Base-by-base conservation (phyloP, 2,329 filamentous ascomycete species). In the Aspergillus cejpii region DNA sequence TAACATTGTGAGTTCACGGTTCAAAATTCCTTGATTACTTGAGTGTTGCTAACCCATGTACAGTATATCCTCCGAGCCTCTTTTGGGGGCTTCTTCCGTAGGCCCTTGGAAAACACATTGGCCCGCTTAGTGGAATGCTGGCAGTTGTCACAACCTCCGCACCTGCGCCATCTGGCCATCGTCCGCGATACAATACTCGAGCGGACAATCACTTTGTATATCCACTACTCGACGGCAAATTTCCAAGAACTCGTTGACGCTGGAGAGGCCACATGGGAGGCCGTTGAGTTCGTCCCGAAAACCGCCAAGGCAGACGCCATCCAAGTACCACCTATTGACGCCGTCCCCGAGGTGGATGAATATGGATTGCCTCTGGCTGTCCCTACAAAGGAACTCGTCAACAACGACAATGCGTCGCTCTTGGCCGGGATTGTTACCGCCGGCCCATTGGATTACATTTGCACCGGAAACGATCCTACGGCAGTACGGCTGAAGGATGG, bases 131-230 rank as follows among this genome's bases (percentile, higher is more conserved):
- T 75, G 1, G 73, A 79, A 44, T 66, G 71, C 43, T 81, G 78
- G 74, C 72, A 78, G 43, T 55, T 74, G 12, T 76, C 75, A n/a
- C 80, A 83, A 52, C 79, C 79, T 19, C 61, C 66, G 3, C 73
- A 80, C 57, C 65, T 82, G 17, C 72, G 75, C 14, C 77, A 81
- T 54, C 61, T 80, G 12, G 70, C 74, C 8, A 65, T 83, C 23
- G 69, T 82, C 26, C 67, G 77, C 48, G 78, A 81, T 43, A 75
- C 72, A 5, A 66, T 69, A 2, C 66, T 76, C 11, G 67, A 67
- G 11, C 64, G 68, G 10, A 75, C 74, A 14, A 60, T 66, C 23
- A 65, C 69, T 10, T 73, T 76, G 47, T 82, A 77, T 58, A 59
- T 76, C 6, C 79, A 81, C 50, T 77, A 78, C 41, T 74, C 77